These are phyloP conservation scores for Suillus lakei DNA, from an alignment of 768 basidiomycete species.

Conservation along the genomic window DNA sequence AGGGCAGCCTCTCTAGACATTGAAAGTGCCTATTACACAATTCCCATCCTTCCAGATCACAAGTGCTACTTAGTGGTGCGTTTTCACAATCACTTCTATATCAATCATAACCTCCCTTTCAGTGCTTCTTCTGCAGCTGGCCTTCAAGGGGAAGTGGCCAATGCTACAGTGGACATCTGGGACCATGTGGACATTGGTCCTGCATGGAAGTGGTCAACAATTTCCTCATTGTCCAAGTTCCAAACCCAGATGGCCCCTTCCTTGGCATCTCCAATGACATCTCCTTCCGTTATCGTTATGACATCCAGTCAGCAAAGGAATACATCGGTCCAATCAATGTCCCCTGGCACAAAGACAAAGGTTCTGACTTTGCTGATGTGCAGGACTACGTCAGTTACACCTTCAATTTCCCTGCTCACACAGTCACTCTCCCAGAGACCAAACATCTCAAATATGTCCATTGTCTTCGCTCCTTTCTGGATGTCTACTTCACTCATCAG, in stretches of 20 bases:
- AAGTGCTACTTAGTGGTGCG: conserved; percentile 2
- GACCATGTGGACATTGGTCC: conserved; percentile 20
- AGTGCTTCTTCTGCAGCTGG: no score
- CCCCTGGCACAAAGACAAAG: conserved; percentile 26
- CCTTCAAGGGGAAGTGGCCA: conserved; percentile 21
- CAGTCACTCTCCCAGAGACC: conserved; percentile 34
- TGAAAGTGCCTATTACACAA: not conserved
- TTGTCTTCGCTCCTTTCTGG: not conserved
- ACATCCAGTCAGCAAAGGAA: not conserved
- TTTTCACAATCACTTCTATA: conserved; percentile 20
- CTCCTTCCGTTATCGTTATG: not conserved
- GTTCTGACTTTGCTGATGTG: conserved; percentile 22
- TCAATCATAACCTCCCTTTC: no score
- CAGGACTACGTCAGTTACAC: conserved; percentile 34
- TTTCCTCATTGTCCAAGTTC: conserved; percentile 7
- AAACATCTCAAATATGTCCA: conserved; percentile 28
- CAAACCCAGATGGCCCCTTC: not conserved
- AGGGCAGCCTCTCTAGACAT: conserved; percentile 25
- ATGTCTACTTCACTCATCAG: not conserved
- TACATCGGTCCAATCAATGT: conserved; percentile 21
- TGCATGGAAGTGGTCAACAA: conserved; percentile 32
- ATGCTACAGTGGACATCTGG: conserved; percentile 29
- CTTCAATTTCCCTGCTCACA: conserved; percentile 28
- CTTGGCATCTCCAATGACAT: not conserved
- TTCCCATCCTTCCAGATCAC: not conserved